Evolutionary conservation across 805 yeast genomes (phyloP), one percentile per base, ranked within the genome.

Genomic region (Barnettozyma californica): DNA sequence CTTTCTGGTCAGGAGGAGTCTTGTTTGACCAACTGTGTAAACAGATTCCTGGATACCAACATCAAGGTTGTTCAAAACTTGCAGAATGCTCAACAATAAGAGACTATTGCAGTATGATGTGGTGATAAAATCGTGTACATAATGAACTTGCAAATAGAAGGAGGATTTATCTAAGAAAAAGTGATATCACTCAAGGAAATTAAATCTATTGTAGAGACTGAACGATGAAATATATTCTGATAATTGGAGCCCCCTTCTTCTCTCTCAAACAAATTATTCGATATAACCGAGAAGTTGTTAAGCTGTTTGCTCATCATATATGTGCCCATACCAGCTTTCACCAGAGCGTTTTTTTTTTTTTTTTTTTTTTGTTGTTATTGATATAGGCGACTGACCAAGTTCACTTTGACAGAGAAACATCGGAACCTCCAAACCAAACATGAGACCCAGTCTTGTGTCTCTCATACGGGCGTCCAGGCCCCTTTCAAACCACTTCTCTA

Each of bases 11-110:
- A 66, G 47, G 97, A 91, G 67, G 86, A 84, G 56, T 67, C 72
- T 33, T 91, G 97, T 65, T 69, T 91, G 63, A 69, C 74, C 50
- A 85, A 85, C 70, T 91, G 98, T 67, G 80, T 91, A 57, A 84
- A 87, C 68, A 71, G 95, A 56, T 91, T 86, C 66, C 73, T 91
- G 58, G 97, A 91, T 65, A 85, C 95, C 35, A 91, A 90, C 66
- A 84, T 87, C 64, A 79, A 83, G 68, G 84, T 91, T 44, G 95
- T 91, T 18, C 82, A 85, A 52, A 53, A 50, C 33, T 49, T 56
- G 33, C 60, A 56, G 44, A 41, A 48, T 25, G 59, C 59, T 21
- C 59, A 56, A 43, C 52, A 48, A 39, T 52, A 49, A 45, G 21
- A 18, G 25, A 23, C 5, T 23, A 8, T 23, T 23, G 8, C 25